Evolutionary conservation across 768 basidiomycete genomes (phyloP).

Genomic region (Pleurotus cornucopiae): DNA sequence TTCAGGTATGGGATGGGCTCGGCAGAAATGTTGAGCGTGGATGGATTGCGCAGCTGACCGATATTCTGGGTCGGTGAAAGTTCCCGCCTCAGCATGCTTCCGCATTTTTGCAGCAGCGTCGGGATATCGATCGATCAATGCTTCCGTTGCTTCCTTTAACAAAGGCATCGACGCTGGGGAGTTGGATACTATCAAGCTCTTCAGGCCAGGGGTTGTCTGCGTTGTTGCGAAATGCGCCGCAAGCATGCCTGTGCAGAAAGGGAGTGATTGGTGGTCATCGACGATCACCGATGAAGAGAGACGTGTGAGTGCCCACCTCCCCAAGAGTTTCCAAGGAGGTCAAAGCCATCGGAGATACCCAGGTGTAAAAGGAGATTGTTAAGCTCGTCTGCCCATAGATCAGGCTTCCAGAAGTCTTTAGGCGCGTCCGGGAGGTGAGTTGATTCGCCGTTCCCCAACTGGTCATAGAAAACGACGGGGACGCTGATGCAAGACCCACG

Average conservation of each 20-base stretch:
- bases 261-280: no score
- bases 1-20: conserved; percentile 27
- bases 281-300: not conserved
- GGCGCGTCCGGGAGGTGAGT: conserved; percentile 36
- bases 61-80: conserved; percentile 23
- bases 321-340: conserved; percentile 55
- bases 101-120: not conserved
- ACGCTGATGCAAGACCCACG: not conserved
- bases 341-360: conserved; percentile 33
- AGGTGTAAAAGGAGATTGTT: conserved; percentile 41
- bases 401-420: conserved; percentile 38
- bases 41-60: conserved; percentile 22
- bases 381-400: conserved; percentile 53
- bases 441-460: conserved; percentile 42
- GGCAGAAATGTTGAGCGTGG: conserved; percentile 29
- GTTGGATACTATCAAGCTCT: conserved; percentile 27
- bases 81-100: not conserved
- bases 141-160: conserved; percentile 13
- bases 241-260: conserved; percentile 32
- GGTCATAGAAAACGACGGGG: conserved; percentile 48
- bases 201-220: conserved; percentile 34
- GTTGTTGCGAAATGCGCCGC: conserved; percentile 34
- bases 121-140: not conserved
- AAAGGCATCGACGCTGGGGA: conserved; percentile 24
- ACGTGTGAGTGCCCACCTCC: conserved; percentile 20